Percentiles rank a stretch among this genome's conserved stretches.
Evolutionary conservation across 163 green algal genomes (phyloP).

Genomic region (Chloromonas sp.): DNA sequence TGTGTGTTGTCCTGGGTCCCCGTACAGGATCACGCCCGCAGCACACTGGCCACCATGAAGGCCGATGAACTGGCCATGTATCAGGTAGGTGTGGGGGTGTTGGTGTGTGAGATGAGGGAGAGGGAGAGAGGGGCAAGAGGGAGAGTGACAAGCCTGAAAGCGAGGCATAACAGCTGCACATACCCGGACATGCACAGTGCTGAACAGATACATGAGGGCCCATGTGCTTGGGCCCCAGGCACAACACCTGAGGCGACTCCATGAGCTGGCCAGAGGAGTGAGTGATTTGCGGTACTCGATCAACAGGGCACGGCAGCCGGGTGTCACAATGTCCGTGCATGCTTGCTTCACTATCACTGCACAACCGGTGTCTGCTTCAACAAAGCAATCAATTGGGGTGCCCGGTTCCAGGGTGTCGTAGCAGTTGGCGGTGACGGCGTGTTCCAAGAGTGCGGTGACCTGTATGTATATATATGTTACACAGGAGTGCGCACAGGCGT

Average conservation of each 20-base stretch:
- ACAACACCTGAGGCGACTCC: too few relatives aligned
- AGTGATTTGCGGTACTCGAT: too few relatives aligned
- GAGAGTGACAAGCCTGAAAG: background rate
- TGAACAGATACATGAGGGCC: too few relatives aligned
- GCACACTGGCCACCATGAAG: constrained; percentile 42
- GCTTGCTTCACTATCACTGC: background rate
- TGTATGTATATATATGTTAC: too few relatives aligned
- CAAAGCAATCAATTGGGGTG: too few relatives aligned
- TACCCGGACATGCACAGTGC: background rate
- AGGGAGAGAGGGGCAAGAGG: background rate
- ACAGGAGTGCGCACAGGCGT: too few relatives aligned
- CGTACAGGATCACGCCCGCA: constrained; percentile 40
- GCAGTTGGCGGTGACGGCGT: constrained; percentile 77
- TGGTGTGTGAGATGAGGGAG: background rate
- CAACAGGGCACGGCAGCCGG: background rate
- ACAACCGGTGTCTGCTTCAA: background rate
- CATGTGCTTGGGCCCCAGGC: too few relatives aligned
- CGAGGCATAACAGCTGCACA: background rate
- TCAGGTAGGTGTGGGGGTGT: constrained; percentile 24
- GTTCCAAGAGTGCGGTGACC: constrained; percentile 51
- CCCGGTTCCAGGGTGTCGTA: background rate
- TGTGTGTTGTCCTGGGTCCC: background rate
- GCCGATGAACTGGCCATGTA: constrained; percentile 40
- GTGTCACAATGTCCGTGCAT: background rate
- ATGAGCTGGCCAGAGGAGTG: too few relatives aligned